These are phyloP conservation scores for Hydnum rufescens DNA, from an alignment of 768 basidiomycete species.

Conservation along the genomic window DNA sequence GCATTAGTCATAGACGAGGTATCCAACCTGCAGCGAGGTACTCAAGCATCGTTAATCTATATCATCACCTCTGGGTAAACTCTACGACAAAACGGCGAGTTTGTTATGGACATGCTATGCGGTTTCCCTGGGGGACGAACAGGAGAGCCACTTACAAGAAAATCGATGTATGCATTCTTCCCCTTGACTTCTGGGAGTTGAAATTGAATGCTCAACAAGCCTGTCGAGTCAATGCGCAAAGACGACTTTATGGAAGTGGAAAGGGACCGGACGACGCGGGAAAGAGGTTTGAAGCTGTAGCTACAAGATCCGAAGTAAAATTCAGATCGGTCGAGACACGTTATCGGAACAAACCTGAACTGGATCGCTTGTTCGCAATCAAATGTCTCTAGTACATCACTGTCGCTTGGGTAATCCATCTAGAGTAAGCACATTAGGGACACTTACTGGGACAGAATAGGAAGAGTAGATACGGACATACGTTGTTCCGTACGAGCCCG, in stretches of 20 bases:
- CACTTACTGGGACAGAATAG: not conserved
- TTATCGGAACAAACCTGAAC: constrained; percentile 37
- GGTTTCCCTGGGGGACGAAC: too few species aligned
- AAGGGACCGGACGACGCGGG: constrained; percentile 27
- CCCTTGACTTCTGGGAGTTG: constrained; percentile 42
- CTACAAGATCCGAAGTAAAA: not conserved
- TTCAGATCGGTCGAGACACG: not conserved
- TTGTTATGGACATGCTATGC: too few species aligned
- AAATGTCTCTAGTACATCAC: constrained; percentile 77
- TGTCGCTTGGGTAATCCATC: constrained; percentile 94
- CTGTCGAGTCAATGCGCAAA: constrained; percentile 63
- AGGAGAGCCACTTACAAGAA: constrained; percentile 68
- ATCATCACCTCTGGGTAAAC: too few species aligned
- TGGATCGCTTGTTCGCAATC: constrained; percentile 49
- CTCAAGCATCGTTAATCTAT: too few species aligned
- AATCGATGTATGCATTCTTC: constrained; percentile 57
- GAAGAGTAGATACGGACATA: constrained; percentile 20
- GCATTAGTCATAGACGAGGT: not conserved
- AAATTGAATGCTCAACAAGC: constrained; percentile 75
- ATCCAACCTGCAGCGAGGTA: not conserved
- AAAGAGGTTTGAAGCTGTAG: not conserved
- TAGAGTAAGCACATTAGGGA: not conserved
- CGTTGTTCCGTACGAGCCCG: constrained; percentile 66
- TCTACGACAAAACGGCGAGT: too few species aligned
- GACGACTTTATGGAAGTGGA: constrained; percentile 77